Percentiles rank a stretch among this genome's conserved stretches.
Evolutionary conservation across 2,329 filamentous ascomycete genomes (phyloP).

Genomic region (Colletotrichum abscissum): DNA sequence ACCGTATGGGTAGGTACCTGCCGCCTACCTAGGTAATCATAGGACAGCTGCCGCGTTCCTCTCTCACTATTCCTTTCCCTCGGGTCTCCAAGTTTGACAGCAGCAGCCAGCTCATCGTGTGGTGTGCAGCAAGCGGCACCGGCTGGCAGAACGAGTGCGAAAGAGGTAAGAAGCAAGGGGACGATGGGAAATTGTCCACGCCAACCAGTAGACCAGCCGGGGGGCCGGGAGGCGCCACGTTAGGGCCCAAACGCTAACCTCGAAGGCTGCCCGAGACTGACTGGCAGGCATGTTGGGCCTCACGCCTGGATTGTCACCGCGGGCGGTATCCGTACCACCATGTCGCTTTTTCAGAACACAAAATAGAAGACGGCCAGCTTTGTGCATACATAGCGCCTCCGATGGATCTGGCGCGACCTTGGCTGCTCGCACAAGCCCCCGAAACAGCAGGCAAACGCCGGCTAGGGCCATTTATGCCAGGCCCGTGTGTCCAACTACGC

Average conservation of each 20-base stretch:
- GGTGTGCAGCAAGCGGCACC: not conserved
- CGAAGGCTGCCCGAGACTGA: constrained; percentile 1
- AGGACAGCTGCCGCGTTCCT: not conserved
- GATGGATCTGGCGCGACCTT: not conserved
- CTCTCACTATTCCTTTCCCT: not conserved
- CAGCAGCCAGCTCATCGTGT: not conserved
- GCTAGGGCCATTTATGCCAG: constrained; percentile 20
- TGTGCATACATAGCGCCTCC: constrained; percentile 2
- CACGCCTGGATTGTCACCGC: constrained; percentile 2
- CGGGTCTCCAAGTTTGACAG: not conserved
- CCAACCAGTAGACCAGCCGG: constrained; percentile 28
- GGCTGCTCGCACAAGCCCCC: constrained; percentile 24
- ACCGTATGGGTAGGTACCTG: not conserved
- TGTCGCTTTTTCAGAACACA: not conserved
- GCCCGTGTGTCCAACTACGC: constrained; percentile 24
- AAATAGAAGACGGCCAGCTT: not conserved
- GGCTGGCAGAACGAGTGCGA: constrained; percentile 1
- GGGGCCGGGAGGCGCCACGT: constrained; percentile 16
- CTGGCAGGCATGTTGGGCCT: not conserved
- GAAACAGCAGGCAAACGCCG: constrained; percentile 8
- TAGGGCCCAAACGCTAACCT: constrained; percentile 7
- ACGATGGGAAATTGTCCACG: constrained; percentile 25
- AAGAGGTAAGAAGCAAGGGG: constrained; percentile 17
- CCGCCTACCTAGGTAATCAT: not conserved
- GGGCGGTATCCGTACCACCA: not conserved